A percentile compares a stretch with the other conserved stretches of the same genome.
Evolutionary conservation across 371 early-diverging fungal species (phyloP).

Genomic region (Fennellomyces sp.): DNA sequence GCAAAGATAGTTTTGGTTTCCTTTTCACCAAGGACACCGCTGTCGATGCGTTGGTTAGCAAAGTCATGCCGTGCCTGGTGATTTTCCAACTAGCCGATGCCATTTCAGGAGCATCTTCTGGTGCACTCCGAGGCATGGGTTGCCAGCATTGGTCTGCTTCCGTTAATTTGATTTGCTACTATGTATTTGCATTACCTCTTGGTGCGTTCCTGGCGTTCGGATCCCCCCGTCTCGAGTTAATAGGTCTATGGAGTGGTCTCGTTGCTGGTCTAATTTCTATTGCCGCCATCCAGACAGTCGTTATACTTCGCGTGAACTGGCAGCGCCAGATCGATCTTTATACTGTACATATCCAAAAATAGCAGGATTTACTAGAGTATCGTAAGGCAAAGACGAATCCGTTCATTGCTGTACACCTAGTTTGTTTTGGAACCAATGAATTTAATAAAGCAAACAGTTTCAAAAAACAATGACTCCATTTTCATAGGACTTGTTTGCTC

Average conservation of each 20-base stretch:
- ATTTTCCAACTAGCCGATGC: slow-evolving; percentile 74
- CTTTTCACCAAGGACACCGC: slow-evolving; percentile 61
- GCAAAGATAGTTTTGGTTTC: slow-evolving; percentile 52
- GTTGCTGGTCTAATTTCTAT: slow-evolving; percentile 37
- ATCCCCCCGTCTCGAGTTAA: slow-evolving; percentile 37
- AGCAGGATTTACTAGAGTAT: too few relatives aligned
- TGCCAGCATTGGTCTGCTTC: slow-evolving; percentile 63
- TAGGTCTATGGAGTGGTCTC: slow-evolving; percentile 68
- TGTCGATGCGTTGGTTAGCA: slow-evolving; percentile 64
- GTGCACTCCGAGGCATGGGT: slow-evolving; percentile 65
- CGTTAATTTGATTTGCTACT: slow-evolving; percentile 57
- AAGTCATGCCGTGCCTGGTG: slow-evolving; percentile 73
- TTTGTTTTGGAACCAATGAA: too few relatives aligned
- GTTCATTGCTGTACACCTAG: too few relatives aligned
- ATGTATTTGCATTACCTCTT: slow-evolving; percentile 60
- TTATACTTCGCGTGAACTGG: neutral
- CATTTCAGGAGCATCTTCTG: slow-evolving; percentile 59
- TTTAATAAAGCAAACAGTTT: too few relatives aligned
- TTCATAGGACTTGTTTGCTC: too few relatives aligned
- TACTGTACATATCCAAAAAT: neutral
- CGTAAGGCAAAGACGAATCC: too few relatives aligned
- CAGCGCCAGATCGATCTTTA: neutral
- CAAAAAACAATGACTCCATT: too few relatives aligned
- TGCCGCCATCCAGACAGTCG: neutral
- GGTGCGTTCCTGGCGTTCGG: slow-evolving; percentile 58